Base-by-base conservation (phyloP, 768 basidiomycete species). In the Sistotremastrum suecicum region DNA sequence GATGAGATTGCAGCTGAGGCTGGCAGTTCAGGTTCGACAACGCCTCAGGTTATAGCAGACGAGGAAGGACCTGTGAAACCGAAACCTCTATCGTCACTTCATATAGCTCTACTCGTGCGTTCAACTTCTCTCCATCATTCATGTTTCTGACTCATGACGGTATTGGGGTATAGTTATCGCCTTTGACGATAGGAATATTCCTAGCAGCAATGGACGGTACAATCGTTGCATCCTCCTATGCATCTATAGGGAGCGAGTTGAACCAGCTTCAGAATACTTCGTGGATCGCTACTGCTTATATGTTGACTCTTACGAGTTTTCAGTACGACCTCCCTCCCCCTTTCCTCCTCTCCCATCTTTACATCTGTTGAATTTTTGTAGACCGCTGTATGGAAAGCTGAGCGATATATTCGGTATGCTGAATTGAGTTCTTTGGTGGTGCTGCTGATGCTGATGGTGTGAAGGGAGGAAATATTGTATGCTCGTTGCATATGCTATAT, bases 201-300 rank as follows among this genome's bases (percentile, higher is more conserved):
- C 58, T 75, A 4, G 54, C 61, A 9, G 71, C 72, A 7, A 67
- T 71, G 66, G 71, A 75, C 50, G 64, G 60, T 38, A 75, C 70
- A 1, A 70, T 74, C 11, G 64, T 75, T 33, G 64, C 69, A 12
- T 68, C 71, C 5, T 71, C 72, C 0, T 75, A 73, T 49, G 71
- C 74, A 7, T 61, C 70, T 0, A 76, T 76, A 46, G 74, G 74
- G 1, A 63, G 69, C 53, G 76, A 79, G 50, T 60, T 80, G 4
- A 68, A 77, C 5, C 69, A 76, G 54, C 65, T 80, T 3, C 74
- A 79, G 49, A 78, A 72, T 46, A 76, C 76, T 0, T 77, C 76
- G 50, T 80, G 77, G 77, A 75, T 80, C 31, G 72, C 76, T 3
- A 79, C 77, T 0, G 71, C 72, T 0, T 79, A 79, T 53, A 67